Conservation (phyloP, 1,284 basidiomycete species). For the Ceratobasidium sp. region DNA sequence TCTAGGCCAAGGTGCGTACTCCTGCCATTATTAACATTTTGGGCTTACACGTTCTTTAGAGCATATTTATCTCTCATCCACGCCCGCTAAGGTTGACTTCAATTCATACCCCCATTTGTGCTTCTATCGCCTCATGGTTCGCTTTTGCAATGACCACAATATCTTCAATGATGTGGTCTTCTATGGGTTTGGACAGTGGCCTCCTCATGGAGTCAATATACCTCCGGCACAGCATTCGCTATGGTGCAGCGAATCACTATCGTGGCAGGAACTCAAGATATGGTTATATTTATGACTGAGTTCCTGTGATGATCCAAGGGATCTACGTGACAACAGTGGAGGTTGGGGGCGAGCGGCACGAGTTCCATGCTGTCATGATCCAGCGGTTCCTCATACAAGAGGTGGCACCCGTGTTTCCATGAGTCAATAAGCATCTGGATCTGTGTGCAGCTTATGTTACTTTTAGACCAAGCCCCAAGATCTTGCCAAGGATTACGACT, state of each 20-base stretch:
- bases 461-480: conserved; percentile 16
- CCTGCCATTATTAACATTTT: too few species aligned
- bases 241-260: background rate
- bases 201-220: background rate
- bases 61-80: background rate
- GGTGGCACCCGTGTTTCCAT: conserved; percentile 7
- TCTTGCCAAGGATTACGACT: background rate
- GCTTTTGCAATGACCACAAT: background rate
- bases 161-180: background rate
- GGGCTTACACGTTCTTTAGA: background rate
- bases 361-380: background rate
- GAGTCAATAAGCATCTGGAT: background rate
- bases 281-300: background rate
- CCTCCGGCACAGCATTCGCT: background rate
- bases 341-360: background rate
- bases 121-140: too few species aligned
- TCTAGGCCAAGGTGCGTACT: too few species aligned
- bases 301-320: background rate
- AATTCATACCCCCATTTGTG: background rate
- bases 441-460: background rate
- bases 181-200: background rate
- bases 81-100: background rate
- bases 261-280: background rate
- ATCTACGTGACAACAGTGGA: background rate
- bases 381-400: background rate